A percentile compares a stretch with the other conserved stretches of the same genome.
Conservation (phyloP, 2,329 filamentous ascomycete species). For the Exophiala bonariae region DNA sequence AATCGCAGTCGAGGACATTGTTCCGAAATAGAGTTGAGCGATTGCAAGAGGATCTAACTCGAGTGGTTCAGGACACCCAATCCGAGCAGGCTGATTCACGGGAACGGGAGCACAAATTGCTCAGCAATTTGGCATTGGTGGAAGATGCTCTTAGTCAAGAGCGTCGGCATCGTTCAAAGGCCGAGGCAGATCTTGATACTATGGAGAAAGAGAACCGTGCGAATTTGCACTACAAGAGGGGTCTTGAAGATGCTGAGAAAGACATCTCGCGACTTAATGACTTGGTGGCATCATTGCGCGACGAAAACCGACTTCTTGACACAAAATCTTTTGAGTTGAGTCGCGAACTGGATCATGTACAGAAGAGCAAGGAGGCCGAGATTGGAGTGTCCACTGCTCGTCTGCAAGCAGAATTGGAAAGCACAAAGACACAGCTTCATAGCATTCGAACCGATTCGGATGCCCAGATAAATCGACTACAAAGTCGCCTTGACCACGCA, state of each 20-base stretch:
- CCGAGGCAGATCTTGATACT: conserved; percentile 61
- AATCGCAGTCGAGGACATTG: conserved; percentile 76
- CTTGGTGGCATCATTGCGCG: conserved; percentile 48
- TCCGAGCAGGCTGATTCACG: conserved; percentile 78
- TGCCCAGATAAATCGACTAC: conserved; percentile 70
- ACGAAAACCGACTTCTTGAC: conserved; percentile 68
- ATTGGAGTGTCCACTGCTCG: conserved; percentile 76
- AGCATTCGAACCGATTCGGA: conserved; percentile 72
- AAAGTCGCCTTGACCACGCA: conserved; percentile 73
- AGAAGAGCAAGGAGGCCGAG: conserved; percentile 75
- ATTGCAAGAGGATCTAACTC: conserved; percentile 83
- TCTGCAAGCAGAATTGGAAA: conserved; percentile 78
- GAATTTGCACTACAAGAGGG: conserved; percentile 74
- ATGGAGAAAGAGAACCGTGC: conserved; percentile 72
- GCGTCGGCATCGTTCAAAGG: conserved; percentile 60
- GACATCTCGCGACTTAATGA: conserved; percentile 66
- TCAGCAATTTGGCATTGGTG: conserved; percentile 55
- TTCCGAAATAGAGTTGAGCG: conserved; percentile 83
- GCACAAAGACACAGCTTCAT: conserved; percentile 81
- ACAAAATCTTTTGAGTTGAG: conserved; percentile 68
- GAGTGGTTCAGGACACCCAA: conserved; percentile 74
- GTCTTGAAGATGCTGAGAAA: conserved; percentile 65
- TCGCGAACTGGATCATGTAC: conserved; percentile 80
- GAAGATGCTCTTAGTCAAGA: conserved; percentile 66
- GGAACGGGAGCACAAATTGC: conserved; percentile 63